phyloP scores from a whole-genome alignment of 2,329 filamentous ascomycete genomes.

The Cladorrhinum sp. region DNA sequence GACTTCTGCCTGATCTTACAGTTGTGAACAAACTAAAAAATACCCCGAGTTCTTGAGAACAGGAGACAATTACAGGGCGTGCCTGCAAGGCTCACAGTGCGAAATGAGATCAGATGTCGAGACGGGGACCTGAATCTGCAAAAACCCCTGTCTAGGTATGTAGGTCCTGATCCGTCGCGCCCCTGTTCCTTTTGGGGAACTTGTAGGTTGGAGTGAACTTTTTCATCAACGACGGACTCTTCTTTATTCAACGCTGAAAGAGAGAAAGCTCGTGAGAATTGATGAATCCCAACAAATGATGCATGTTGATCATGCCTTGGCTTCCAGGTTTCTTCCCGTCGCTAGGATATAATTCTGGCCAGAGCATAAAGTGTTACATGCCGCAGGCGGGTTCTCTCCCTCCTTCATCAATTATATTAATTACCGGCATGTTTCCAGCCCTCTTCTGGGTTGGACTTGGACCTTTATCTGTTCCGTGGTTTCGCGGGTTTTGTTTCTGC shows the following conservation, averaged over 20 bases:
- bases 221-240: neutral
- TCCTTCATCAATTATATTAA: conserved; percentile 22
- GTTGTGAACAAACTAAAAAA: neutral
- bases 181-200: neutral
- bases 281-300: no score
- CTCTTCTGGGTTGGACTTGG: neutral
- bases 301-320: neutral
- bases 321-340: neutral
- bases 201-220: no score
- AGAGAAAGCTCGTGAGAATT: neutral
- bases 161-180: neutral
- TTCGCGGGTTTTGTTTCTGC: no score
- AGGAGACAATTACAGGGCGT: neutral
- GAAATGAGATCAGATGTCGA: neutral
- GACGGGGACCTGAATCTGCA: neutral
- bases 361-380: conserved; percentile 13
- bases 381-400: conserved; percentile 15
- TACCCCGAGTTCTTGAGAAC: no score
- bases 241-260: neutral
- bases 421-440: conserved; percentile 8
- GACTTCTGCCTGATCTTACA: neutral
- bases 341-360: conserved; percentile 7
- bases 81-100: neutral
- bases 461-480: no score
- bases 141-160: neutral